Conservation (phyloP, 371 early-diverging fungal species). For the Mortierella sp. region DNA sequence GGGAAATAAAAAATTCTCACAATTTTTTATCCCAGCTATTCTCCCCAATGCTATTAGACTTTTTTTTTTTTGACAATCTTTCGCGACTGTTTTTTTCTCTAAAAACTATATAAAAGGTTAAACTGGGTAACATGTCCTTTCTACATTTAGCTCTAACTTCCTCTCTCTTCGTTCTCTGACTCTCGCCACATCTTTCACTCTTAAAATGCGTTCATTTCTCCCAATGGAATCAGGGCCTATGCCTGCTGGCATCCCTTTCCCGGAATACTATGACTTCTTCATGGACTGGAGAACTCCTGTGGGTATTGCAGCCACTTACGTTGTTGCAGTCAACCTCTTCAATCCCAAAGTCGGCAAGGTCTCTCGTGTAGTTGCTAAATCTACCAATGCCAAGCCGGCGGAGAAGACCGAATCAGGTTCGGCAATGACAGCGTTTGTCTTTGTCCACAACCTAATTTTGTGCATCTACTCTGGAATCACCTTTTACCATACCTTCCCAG, state of each 20-base stretch:
- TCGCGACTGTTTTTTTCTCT: no score
- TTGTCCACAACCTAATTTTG: conserved; percentile 80
- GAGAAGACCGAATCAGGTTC: conserved; percentile 55
- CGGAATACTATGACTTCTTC: conserved; percentile 73
- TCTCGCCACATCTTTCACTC: no score
- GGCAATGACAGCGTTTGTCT: conserved; percentile 78
- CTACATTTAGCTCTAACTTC: no score
- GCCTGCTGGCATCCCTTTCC: conserved; percentile 67
- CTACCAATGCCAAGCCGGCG: conserved; percentile 58
- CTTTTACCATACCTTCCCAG: conserved; percentile 70
- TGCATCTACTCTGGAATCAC: conserved; percentile 79
- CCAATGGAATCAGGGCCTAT: conserved; percentile 52
- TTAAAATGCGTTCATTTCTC: no score
- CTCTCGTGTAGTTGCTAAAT: conserved; percentile 68
- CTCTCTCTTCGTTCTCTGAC: no score
- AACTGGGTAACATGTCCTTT: no score
- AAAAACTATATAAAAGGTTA: no score
- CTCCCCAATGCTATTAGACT: no score
- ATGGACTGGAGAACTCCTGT: conserved; percentile 87
- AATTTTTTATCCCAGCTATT: no score
- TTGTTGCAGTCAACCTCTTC: conserved; percentile 61
- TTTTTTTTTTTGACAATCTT: no score
- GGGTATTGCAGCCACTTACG: conserved; percentile 69
- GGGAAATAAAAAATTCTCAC: no score
- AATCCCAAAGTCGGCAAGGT: conserved; percentile 73